phyloP scores from a whole-genome alignment of 345 rosid species.

The Linum lewisii region DNA sequence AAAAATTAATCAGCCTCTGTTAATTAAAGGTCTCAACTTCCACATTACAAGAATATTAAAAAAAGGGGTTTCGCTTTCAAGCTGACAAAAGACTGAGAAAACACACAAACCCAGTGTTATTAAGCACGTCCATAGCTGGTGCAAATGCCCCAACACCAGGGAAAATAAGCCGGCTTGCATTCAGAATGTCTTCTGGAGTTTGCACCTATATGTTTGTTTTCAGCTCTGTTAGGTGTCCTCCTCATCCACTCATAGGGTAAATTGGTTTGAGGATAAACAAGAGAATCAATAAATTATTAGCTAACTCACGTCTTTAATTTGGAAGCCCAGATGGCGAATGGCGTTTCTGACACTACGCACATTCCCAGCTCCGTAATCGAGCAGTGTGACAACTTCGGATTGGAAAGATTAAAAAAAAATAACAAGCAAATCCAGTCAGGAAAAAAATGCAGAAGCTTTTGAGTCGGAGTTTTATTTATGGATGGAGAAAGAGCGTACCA shows the following conservation, averaged over 20 bases:
- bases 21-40: not conserved
- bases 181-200: constrained; percentile 66
- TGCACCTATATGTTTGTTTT: constrained; percentile 41
- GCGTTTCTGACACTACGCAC: constrained; percentile 85
- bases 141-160: constrained; percentile 97
- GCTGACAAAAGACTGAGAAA: not conserved
- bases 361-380: constrained; percentile 95
- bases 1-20: constrained; percentile 3
- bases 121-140: constrained; percentile 84
- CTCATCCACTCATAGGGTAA: too few relatives aligned
- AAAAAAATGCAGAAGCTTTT: not conserved
- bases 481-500: constrained; percentile 27
- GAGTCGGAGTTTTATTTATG: not conserved
- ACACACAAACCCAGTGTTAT: constrained; percentile 51
- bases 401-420: constrained; percentile 1
- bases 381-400: constrained; percentile 64
- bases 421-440: not conserved
- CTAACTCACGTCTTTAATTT: constrained; percentile 53
- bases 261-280: not conserved
- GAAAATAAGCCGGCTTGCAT: constrained; percentile 69
- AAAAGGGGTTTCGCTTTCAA: not conserved
- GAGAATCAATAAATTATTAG: not conserved
- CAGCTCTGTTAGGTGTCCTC: not conserved
- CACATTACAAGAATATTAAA: not conserved
- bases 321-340: constrained; percentile 64